Conservation (phyloP, 2,329 filamentous ascomycete genomes). For the Fusarium buharicum region DNA sequence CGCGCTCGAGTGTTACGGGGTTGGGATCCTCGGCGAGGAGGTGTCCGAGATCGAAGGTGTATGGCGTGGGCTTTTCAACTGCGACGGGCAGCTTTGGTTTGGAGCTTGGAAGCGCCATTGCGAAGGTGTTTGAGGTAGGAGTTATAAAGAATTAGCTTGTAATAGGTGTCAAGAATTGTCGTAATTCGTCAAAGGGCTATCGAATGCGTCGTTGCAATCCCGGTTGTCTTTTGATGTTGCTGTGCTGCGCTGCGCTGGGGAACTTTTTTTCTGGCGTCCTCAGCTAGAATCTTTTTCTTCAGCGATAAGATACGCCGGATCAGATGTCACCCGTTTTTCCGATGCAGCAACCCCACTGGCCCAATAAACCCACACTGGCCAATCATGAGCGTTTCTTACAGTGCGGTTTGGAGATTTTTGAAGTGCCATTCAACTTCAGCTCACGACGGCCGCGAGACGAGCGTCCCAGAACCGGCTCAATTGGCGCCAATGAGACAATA, state of each 20-base stretch:
- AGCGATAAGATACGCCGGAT: conserved; percentile 47
- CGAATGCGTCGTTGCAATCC: conserved; percentile 12
- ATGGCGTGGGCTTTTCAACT: conserved; percentile 85
- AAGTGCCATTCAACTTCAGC: conserved; percentile 41
- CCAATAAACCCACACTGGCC: conserved; percentile 2
- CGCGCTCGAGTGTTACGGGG: conserved; percentile 70
- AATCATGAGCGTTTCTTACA: conserved; percentile 28
- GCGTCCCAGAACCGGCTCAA: conserved; percentile 42
- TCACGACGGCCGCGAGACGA: conserved; percentile 40
- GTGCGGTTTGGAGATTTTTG: conserved; percentile 47
- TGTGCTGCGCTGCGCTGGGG: conserved; percentile 17
- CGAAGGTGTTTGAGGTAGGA: conserved; percentile 4
- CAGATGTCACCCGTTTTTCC: conserved; percentile 43
- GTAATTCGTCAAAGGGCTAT: conserved; percentile 1
- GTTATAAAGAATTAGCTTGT: not conserved
- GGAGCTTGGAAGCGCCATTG: conserved; percentile 52
- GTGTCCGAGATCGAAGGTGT: conserved; percentile 91
- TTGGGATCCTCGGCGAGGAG: conserved; percentile 90
- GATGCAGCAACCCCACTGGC: not conserved
- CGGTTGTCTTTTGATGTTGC: conserved; percentile 19
- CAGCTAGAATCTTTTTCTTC: conserved; percentile 37
- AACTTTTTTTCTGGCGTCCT: conserved; percentile 39
- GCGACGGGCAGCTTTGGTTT: conserved; percentile 68
- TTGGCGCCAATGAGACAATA: conserved; percentile 47
- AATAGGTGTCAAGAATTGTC: not conserved